Conservation (phyloP, 192 early-diverging fungal genomes). For the Coemansia sp. region DNA sequence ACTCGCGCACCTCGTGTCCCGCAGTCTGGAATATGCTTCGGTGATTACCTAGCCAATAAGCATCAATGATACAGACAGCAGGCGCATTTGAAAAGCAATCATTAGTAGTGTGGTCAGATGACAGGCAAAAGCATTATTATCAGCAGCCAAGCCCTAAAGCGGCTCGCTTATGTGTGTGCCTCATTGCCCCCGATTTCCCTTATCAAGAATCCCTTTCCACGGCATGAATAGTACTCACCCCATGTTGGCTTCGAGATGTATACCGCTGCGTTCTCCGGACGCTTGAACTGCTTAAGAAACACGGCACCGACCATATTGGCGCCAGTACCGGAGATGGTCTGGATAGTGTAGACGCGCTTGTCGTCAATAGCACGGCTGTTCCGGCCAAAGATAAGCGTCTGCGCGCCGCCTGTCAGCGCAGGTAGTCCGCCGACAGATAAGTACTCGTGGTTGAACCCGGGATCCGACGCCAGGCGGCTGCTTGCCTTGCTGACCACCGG, state of each 20-base stretch:
- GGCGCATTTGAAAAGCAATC: too few relatives aligned
- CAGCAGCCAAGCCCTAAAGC: too few relatives aligned
- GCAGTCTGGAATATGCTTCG: constrained; percentile 83
- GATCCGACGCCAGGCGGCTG: constrained; percentile 66
- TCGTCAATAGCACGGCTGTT: constrained; percentile 71
- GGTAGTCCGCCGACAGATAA: constrained; percentile 82
- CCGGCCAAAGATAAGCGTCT: constrained; percentile 78
- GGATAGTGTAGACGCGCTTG: constrained; percentile 70
- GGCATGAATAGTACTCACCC: constrained; percentile 57
- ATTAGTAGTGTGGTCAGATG: too few relatives aligned
- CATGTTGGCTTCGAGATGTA: constrained; percentile 97
- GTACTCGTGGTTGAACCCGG: constrained; percentile 89
- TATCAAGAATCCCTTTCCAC: background rate
- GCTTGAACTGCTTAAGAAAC: constrained; percentile 76
- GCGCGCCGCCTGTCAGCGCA: constrained; percentile 77
- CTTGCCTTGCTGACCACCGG: constrained; percentile 94
- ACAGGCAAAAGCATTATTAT: too few relatives aligned
- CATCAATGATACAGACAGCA: too few relatives aligned
- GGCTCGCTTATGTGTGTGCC: too few relatives aligned
- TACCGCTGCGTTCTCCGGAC: constrained; percentile 61
- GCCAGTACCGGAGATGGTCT: constrained; percentile 96
- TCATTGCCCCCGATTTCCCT: too few relatives aligned
- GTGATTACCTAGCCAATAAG: constrained; percentile 67
- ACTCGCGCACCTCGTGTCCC: constrained; percentile 80
- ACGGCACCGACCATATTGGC: constrained; percentile 83